Evolutionary conservation across 768 basidiomycete genomes (phyloP).

Genomic region (Tricholoma sp.): DNA sequence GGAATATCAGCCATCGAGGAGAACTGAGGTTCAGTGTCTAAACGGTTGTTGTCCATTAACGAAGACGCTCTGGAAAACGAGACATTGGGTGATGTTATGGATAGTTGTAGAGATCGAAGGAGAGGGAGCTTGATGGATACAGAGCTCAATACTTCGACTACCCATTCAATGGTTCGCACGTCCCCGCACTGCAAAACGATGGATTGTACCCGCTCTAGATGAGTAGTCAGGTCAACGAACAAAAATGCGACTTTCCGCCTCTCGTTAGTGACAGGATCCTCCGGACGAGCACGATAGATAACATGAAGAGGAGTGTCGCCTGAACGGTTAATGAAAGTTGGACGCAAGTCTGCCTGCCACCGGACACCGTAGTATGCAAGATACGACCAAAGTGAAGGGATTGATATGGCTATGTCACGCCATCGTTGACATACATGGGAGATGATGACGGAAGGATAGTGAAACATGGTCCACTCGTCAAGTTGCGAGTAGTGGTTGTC

Average conservation of each 20-base stretch:
- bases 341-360: conserved; percentile 16
- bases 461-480: conserved; percentile 13
- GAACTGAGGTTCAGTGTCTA: background rate
- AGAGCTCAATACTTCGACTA: background rate
- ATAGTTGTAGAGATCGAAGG: background rate
- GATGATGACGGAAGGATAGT: conserved; percentile 31
- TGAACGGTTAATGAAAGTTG: conserved; percentile 12
- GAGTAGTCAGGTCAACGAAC: background rate
- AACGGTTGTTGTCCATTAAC: conserved; percentile 6
- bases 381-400: conserved; percentile 41
- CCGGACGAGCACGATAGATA: background rate
- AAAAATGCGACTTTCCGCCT: background rate
- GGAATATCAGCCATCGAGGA: conserved; percentile 1
- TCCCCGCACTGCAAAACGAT: background rate
- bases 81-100: background rate
- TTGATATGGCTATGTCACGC: conserved; percentile 39
- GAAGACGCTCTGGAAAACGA: background rate
- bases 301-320: conserved; percentile 7
- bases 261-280: background rate
- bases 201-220: background rate
- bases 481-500: conserved; percentile 13
- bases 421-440: conserved; percentile 49
- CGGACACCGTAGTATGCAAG: conserved; percentile 23
- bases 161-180: background rate
- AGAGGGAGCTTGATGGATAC: background rate